Evolutionary conservation across 1,284 basidiomycete genomes (phyloP).

Genomic region (Rhodotorula sp.): DNA sequence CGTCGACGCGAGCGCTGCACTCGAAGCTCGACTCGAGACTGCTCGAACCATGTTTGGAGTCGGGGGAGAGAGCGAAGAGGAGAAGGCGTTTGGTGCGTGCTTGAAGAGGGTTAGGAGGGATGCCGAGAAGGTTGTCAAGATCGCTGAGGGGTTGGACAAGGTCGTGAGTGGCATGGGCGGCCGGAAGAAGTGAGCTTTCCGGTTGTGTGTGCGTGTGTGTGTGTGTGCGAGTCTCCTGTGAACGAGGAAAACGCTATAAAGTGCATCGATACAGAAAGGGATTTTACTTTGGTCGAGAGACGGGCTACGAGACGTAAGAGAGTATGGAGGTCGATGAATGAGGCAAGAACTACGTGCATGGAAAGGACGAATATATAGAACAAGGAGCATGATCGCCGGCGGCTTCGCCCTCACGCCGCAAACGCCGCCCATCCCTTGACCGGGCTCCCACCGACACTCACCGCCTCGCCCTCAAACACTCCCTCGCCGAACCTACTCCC

Average conservation of each 20-base stretch:
- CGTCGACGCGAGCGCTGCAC: constrained; percentile 22
- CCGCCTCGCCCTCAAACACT: too few relatives aligned
- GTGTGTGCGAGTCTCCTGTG: too few relatives aligned
- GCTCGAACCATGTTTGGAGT: background rate
- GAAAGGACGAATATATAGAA: background rate
- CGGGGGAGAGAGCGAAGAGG: background rate
- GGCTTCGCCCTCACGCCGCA: background rate
- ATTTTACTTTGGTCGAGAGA: background rate
- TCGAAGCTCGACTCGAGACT: constrained; percentile 32
- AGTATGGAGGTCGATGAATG: background rate
- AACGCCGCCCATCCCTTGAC: background rate
- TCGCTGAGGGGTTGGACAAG: background rate
- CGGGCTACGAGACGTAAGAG: too few relatives aligned
- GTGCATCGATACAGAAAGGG: background rate
- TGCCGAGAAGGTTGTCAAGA: constrained; percentile 20
- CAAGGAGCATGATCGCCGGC: background rate
- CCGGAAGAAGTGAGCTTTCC: background rate
- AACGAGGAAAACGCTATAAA: background rate
- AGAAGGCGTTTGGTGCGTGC: constrained; percentile 16
- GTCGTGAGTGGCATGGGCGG: constrained; percentile 1
- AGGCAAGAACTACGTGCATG: background rate
- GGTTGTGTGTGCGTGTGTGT: background rate
- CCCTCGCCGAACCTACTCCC: background rate
- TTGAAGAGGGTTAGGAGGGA: constrained; percentile 18
- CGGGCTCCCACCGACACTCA: background rate